Conservation (phyloP, 768 basidiomycete species). For the Clathrus columnatus region DNA sequence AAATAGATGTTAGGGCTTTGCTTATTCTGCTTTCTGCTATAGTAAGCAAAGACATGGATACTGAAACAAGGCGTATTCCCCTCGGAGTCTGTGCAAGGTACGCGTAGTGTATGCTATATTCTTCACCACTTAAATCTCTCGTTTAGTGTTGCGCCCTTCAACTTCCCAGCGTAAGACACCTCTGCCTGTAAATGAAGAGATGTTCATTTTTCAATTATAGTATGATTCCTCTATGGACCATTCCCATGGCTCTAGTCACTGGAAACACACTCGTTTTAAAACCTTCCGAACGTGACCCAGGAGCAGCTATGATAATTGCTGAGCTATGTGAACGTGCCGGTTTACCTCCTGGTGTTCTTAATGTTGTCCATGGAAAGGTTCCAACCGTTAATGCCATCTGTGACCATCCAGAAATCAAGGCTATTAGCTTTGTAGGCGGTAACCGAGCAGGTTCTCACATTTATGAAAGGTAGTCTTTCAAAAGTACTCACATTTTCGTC, state of each 20-base stretch:
- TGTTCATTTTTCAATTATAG: too few relatives aligned
- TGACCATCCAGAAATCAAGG: constrained; percentile 84
- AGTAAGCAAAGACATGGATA: constrained; percentile 96
- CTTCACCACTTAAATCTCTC: neutral
- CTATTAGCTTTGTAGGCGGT: constrained; percentile 94
- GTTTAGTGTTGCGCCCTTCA: constrained; percentile 58
- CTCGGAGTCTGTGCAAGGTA: constrained; percentile 69
- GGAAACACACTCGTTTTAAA: constrained; percentile 95
- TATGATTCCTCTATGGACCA: constrained; percentile 97
- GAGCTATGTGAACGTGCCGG: constrained; percentile 88
- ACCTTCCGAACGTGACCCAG: constrained; percentile 93
- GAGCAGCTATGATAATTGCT: constrained; percentile 95
- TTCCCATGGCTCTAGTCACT: constrained; percentile 71
- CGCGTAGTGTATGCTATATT: neutral
- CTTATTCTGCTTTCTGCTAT: constrained; percentile 19
- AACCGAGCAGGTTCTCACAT: constrained; percentile 92
- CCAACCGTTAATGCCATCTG: constrained; percentile 91
- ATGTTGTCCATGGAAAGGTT: constrained; percentile 84
- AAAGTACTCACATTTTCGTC: neutral
- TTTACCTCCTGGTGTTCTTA: constrained; percentile 81
- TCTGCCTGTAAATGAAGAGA: too few relatives aligned
- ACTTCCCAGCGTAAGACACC: constrained; percentile 87
- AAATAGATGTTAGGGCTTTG: constrained; percentile 32
- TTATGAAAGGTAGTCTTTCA: constrained; percentile 53
- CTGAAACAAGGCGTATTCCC: constrained; percentile 73